Evolutionary conservation across 345 rosid genomes (phyloP), one percentile per base, ranked within the genome.

Genomic region (Corchorus capsularis): DNA sequence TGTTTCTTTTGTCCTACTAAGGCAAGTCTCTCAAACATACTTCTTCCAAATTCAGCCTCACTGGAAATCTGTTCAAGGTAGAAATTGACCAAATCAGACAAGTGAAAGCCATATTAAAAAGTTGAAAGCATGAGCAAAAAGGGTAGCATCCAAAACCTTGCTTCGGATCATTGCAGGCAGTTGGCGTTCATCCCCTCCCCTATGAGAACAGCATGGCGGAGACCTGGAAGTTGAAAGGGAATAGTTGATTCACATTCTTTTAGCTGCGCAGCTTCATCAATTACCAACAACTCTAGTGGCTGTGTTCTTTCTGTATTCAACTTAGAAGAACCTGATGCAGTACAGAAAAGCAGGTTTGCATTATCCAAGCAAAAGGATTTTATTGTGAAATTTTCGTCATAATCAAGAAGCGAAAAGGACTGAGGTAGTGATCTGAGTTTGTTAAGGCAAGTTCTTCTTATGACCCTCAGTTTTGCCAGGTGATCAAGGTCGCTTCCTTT

Each of bases 221-320:
- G 77, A 47, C 87, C 87, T 1, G 79, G 74, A 43, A 85, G 85
- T 77, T 85, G 88, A 61, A 88, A 77, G 6, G 92, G 83, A 46
- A 85, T 86, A 0, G 84, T 63, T 34, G 89, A 88, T 34, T 88
- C 92, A 17, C 87, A 86, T 77, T 88, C 92, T 82, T 85, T 88
- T 22, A 86, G 72, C 83, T 88, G 89, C 22, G 89, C 86, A 37
- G 92, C 92, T 82, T 88, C 92, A 34, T 88, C 89, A 0, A 88
- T 75, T 12, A 88, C 82, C 63, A 88, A 63, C 71, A 86, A 71
- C 3, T 79, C 47, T 12, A 86, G 13, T 14, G 84, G 83, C 7
- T 0, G 0, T 56, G 47, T 67, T 71, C n/a, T n/a, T n/a, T n/a
- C n/a, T n/a, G 53, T 35, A 41, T 83, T 77, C 56, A 88, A 27